Evolutionary conservation across 2,329 filamentous ascomycete species (phyloP).

Genomic region (Fusarium denticulatum): DNA sequence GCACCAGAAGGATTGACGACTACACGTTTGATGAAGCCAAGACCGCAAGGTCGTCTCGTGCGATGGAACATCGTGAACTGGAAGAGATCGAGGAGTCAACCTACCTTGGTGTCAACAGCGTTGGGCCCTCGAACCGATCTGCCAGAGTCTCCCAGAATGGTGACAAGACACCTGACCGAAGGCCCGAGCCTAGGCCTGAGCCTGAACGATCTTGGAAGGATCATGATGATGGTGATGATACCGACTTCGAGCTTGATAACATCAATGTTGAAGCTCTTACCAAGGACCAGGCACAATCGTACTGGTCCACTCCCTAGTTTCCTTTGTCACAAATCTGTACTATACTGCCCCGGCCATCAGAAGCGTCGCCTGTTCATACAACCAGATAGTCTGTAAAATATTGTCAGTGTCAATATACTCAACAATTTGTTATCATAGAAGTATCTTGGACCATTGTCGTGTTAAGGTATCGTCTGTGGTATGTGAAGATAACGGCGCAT

Average conservation of each 20-base stretch:
- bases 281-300: slow-evolving; percentile 23
- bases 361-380: background rate
- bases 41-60: slow-evolving; percentile 8
- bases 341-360: background rate
- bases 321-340: background rate
- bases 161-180: background rate
- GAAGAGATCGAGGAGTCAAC: slow-evolving; percentile 22
- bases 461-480: too few relatives aligned
- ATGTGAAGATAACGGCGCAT: too few relatives aligned
- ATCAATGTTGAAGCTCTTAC: slow-evolving; percentile 20
- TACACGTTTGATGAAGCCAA: slow-evolving; percentile 23
- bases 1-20: background rate
- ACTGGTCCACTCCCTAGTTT: slow-evolving; percentile 19
- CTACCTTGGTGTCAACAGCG: slow-evolving; percentile 9
- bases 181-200: background rate
- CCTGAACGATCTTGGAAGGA: slow-evolving; percentile 12
- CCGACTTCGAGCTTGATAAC: slow-evolving; percentile 15
- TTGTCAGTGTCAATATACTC: background rate
- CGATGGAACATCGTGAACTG: slow-evolving; percentile 19
- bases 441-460: too few relatives aligned
- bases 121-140: slow-evolving; percentile 4
- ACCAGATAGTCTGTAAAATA: background rate
- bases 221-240: slow-evolving; percentile 5
- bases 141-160: background rate
- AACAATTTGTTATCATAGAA: too few relatives aligned